phyloP scores from a whole-genome alignment of 352 stramenopile species.

The Globisporangium middletonii region DNA sequence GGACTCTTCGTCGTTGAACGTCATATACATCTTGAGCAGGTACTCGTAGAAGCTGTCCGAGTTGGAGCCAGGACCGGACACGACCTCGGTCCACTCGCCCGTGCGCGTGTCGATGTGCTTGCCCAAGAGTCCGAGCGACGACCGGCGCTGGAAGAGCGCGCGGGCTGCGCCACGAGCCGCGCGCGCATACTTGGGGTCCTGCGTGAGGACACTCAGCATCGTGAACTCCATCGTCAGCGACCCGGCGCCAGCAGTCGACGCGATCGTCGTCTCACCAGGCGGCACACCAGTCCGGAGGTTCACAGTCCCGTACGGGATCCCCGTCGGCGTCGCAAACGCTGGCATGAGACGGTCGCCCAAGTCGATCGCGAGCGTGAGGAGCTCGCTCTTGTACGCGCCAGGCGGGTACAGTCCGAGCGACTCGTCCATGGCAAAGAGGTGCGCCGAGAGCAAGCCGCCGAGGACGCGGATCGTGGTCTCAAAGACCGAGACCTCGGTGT shows the following conservation, averaged over 20 bases:
- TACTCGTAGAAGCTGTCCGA: conserved; percentile 99
- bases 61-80: conserved; percentile 88
- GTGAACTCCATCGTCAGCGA: conserved; percentile 97
- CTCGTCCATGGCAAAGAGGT: conserved; percentile 71
- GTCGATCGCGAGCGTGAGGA: conserved; percentile 93
- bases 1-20: conserved; percentile 91
- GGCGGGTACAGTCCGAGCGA: conserved; percentile 42
- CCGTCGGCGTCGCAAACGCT: conserved; percentile 94
- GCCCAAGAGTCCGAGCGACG: conserved; percentile 87
- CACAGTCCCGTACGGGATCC: conserved; percentile 97
- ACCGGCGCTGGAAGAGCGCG: conserved; percentile 70
- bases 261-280: conserved; percentile 90
- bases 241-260: conserved; percentile 94
- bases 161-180: conserved; percentile 60
- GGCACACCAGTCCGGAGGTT: conserved; percentile 92
- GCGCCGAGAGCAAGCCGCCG: conserved; percentile 87
- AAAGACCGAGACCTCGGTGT: conserved; percentile 90
- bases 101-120: conserved; percentile 94
- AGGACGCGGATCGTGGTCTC: conserved; percentile 92
- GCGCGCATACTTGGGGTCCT: conserved; percentile 57
- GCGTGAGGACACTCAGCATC: conserved; percentile 88
- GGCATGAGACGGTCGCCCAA: conserved; percentile 93
- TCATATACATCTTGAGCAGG: conserved; percentile 94
- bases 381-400: conserved; percentile 87
- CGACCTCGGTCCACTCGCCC: conserved; percentile 79